These are phyloP conservation scores for Vicia faba DNA, from an alignment of 306 rosid genomes.

Conservation along the genomic window DNA sequence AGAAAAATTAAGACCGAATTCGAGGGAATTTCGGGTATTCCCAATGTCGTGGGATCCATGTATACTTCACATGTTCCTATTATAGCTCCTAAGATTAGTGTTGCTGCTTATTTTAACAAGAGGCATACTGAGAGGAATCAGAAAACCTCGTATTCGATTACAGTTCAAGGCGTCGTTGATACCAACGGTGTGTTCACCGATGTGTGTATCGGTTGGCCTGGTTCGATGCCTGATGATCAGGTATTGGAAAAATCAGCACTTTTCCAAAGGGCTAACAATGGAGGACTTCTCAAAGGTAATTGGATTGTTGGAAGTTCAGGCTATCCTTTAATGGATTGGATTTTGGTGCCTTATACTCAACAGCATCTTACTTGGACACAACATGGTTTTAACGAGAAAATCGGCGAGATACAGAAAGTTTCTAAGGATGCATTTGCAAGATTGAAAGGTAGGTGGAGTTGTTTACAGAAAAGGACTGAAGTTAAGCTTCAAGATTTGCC, in stretches of 20 bases:
- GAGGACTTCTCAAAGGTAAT: slow-evolving; percentile 62
- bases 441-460: slow-evolving; percentile 87
- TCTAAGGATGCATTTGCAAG: slow-evolving; percentile 76
- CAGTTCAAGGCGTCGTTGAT: slow-evolving; percentile 91
- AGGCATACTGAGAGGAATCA: slow-evolving; percentile 89
- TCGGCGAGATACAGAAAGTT: slow-evolving; percentile 70
- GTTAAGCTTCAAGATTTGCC: slow-evolving; percentile 91
- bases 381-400: slow-evolving; percentile 90
- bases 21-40: slow-evolving; percentile 73
- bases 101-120: slow-evolving; percentile 83
- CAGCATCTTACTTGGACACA: slow-evolving; percentile 86
- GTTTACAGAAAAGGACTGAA: slow-evolving; percentile 85
- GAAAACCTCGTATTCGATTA: slow-evolving; percentile 85
- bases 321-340: slow-evolving; percentile 89
- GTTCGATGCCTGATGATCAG: slow-evolving; percentile 92
- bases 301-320: slow-evolving; percentile 85
- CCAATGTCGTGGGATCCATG: slow-evolving; percentile 91
- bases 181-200: slow-evolving; percentile 78
- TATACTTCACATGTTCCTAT: slow-evolving; percentile 89
- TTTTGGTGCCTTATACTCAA: slow-evolving; percentile 85
- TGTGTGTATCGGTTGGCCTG: slow-evolving; percentile 96
- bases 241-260: slow-evolving; percentile 79
- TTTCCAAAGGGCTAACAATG: slow-evolving; percentile 65
- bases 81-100: slow-evolving; percentile 88
- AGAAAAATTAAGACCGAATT: slow-evolving; percentile 63